Percentiles rank a stretch among this genome's conserved stretches.
These are phyloP conservation scores for Camelina hispida DNA, from an alignment of 345 rosid genomes.

Conservation along the genomic window DNA sequence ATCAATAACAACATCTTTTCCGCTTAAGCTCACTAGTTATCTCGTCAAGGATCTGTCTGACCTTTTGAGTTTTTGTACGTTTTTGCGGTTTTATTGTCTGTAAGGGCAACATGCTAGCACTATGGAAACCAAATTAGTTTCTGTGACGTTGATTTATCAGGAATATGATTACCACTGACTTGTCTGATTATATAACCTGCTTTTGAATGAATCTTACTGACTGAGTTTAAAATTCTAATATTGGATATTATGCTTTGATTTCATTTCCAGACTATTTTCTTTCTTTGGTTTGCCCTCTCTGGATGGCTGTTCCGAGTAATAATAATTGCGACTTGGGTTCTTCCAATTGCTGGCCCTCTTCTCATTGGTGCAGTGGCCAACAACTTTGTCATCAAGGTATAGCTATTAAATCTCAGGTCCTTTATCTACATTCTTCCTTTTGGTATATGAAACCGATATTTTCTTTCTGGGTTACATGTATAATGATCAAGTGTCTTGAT, in stretches of 20 bases:
- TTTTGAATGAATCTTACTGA: conserved; percentile 3
- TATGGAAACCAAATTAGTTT: not conserved
- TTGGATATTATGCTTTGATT: conserved; percentile 13
- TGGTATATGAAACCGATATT: not conserved
- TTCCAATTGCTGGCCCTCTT: conserved; percentile 95
- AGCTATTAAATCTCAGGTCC: not conserved
- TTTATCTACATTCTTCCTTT: not conserved
- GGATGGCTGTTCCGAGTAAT: conserved; percentile 93
- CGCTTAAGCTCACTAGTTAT: not conserved
- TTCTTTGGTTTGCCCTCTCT: conserved; percentile 92
- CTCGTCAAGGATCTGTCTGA: not conserved
- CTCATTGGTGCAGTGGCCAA: conserved; percentile 92
- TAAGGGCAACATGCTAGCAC: not conserved
- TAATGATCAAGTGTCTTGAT: not conserved
- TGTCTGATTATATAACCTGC: conserved; percentile 2
- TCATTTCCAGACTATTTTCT: conserved; percentile 67
- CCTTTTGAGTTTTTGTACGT: not conserved
- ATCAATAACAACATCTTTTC: not conserved
- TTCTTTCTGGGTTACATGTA: not conserved
- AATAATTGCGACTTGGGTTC: conserved; percentile 73
- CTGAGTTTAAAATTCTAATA: not conserved
- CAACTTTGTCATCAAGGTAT: conserved; percentile 87
- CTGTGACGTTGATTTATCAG: conserved; percentile 4
- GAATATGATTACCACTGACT: not conserved
- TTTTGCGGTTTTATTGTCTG: not conserved